A percentile compares a stretch with the other conserved stretches of the same genome.
Evolutionary conservation across 2,329 filamentous ascomycete species (phyloP).

Genomic region (Alternaria conjuncta): DNA sequence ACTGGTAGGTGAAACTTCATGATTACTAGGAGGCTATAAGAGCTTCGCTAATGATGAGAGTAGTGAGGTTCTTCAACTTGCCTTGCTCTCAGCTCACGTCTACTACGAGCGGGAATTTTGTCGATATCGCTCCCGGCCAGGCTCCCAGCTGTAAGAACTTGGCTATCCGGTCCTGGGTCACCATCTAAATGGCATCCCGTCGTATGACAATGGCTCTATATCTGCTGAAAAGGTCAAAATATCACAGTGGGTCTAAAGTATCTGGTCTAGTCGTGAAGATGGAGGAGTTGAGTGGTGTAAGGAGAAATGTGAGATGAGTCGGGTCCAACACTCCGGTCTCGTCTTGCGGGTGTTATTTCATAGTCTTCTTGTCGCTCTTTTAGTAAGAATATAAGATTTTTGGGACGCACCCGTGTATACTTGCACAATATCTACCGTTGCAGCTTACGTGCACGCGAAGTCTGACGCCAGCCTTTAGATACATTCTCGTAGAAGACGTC

Average conservation of each 20-base stretch:
- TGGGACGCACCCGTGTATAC: background rate
- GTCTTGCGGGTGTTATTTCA: background rate
- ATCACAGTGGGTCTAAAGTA: background rate
- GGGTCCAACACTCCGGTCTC: constrained; percentile 8
- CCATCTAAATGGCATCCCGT: background rate
- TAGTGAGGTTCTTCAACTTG: constrained; percentile 14
- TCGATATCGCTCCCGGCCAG: constrained; percentile 10
- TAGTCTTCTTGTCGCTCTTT: constrained; percentile 3
- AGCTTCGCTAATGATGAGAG: background rate
- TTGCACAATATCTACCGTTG: background rate
- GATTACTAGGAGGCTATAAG: background rate
- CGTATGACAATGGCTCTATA: no score
- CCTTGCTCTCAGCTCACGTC: constrained; percentile 3
- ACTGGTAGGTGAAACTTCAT: background rate
- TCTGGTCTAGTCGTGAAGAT: background rate
- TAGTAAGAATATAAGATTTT: background rate
- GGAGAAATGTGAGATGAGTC: background rate
- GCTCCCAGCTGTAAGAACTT: constrained; percentile 5
- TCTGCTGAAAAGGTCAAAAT: background rate
- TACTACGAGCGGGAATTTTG: constrained; percentile 1
- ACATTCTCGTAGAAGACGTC: background rate
- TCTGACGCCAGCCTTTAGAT: background rate
- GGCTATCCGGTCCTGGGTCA: constrained; percentile 11
- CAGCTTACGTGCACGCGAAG: background rate
- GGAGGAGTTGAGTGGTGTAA: background rate